A percentile compares a stretch with the other conserved stretches of the same genome.
Evolutionary conservation across 2,329 filamentous ascomycete species (phyloP).

Genomic region (Graphiopsis chlorocephala): DNA sequence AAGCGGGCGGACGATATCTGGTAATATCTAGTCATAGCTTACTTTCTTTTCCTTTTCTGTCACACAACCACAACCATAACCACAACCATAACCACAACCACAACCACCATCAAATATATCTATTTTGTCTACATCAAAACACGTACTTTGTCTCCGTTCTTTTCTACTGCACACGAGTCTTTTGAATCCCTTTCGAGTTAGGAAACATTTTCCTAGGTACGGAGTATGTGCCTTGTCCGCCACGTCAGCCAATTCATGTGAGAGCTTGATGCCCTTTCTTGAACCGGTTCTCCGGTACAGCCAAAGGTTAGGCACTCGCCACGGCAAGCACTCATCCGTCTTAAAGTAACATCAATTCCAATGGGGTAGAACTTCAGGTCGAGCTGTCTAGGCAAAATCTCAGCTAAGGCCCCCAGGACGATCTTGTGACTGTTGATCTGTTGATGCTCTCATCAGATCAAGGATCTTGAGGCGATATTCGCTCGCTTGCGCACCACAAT

Average conservation of each 20-base stretch:
- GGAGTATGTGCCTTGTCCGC: neutral
- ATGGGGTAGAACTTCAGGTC: neutral
- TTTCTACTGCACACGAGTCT: neutral
- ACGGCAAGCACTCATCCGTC: neutral
- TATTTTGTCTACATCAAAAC: neutral
- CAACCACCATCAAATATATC: neutral
- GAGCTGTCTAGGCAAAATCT: neutral
- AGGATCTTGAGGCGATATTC: conserved; percentile 54
- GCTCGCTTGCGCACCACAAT: conserved; percentile 56
- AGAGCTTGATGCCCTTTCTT: neutral
- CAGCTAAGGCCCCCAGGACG: neutral
- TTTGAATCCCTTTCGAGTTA: neutral
- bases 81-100: neutral
- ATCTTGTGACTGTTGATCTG: neutral
- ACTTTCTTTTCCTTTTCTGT: conserved; percentile 2
- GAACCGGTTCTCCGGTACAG: neutral
- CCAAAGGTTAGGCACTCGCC: neutral
- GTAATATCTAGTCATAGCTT: conserved; percentile 16
- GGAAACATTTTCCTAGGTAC: neutral
- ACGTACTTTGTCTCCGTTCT: neutral
- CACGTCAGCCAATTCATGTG: neutral
- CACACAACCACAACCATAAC: neutral
- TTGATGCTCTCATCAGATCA: conserved; percentile 14
- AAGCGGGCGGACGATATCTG: conserved; percentile 9
- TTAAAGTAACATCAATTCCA: neutral